Base-by-base conservation (phyloP, 768 basidiomycete species). In the Trametes villosa region DNA sequence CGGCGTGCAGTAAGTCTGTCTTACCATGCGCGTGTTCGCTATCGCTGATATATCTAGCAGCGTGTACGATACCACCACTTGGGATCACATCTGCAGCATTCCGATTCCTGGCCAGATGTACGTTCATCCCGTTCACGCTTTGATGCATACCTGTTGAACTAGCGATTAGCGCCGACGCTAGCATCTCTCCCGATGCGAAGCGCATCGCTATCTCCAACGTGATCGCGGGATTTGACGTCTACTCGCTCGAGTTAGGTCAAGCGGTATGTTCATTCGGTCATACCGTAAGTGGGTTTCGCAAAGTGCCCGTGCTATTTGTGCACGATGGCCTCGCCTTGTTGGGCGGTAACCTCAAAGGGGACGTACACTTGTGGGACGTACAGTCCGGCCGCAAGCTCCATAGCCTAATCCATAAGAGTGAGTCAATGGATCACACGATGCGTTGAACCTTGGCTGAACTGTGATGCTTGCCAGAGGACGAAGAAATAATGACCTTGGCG, bases 191-290 rank as follows among this genome's bases (percentile, higher is more conserved):
- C 0, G 51, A 57, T 11, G 33, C 13, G 11, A 20, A 42, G 9
- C 30, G 29, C 9, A n/a, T 63, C 4, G 61, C 56, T 3, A 36
- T 63, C 3, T 57, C 61, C 2, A 63, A 63, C n/a, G 22, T 63
- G 4, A n/a, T 53, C 0, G 20, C 29, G 18, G 58, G 58, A n/a
- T 59, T 59, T 20, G 58, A 59, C 20, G 42, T 59, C 8, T 59
- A 53, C 15, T 20, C 44, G 31, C 20, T 59, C 17, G 31, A 59
- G 3, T 46, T 33, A 9, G 44, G 33, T 3, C 20, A n/a, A 4
- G 22, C 50, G 0, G 11, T 59, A 6, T 53, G 50, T 24, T 44
- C 58, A 1, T 52, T 59, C 12, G 42, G 17, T 11, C 58, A 59
- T 9, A 18, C 41, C 11, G 42, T 52, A 4, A 11, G 26, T 17